These are phyloP conservation scores for Cydonia oblonga DNA, from an alignment of 331 rosid species.

Conservation along the genomic window DNA sequence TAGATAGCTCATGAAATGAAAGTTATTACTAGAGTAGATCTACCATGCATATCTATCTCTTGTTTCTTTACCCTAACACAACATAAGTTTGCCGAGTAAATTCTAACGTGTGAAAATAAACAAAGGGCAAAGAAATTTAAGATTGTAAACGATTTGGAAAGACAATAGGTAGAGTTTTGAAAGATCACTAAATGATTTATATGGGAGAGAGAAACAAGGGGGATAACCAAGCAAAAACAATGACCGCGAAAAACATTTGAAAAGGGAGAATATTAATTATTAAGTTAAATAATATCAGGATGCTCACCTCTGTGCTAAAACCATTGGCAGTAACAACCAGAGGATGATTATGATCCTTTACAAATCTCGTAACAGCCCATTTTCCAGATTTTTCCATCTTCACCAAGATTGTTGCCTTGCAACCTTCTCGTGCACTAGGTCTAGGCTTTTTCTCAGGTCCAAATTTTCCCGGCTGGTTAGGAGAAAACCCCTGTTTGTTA, in stretches of 20 bases:
- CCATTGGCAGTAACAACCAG: conserved; percentile 51
- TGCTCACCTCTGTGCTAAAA: conserved; percentile 53
- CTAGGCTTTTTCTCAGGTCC: conserved; percentile 55
- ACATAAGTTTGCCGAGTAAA: background rate
- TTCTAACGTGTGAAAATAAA: background rate
- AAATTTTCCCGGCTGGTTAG: conserved; percentile 33
- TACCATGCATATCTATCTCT: background rate
- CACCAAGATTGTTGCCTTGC: conserved; percentile 70
- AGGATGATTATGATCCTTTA: conserved; percentile 72
- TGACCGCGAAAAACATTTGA: background rate
- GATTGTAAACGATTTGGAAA: background rate
- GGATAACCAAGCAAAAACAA: background rate
- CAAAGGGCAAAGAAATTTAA: background rate
- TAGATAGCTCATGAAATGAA: background rate
- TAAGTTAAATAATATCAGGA: background rate
- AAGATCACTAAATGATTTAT: no score
- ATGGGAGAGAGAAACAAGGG: background rate
- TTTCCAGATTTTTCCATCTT: conserved; percentile 71
- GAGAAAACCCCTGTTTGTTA: conserved; percentile 74
- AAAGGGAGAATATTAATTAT: background rate
- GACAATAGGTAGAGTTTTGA: background rate
- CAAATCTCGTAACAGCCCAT: conserved; percentile 69
- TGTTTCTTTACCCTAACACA: background rate
- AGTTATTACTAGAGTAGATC: background rate
- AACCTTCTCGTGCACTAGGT: conserved; percentile 78